Evolutionary conservation across 148 eudicot species (phyloP).

Genomic region (Spergularia marina): DNA sequence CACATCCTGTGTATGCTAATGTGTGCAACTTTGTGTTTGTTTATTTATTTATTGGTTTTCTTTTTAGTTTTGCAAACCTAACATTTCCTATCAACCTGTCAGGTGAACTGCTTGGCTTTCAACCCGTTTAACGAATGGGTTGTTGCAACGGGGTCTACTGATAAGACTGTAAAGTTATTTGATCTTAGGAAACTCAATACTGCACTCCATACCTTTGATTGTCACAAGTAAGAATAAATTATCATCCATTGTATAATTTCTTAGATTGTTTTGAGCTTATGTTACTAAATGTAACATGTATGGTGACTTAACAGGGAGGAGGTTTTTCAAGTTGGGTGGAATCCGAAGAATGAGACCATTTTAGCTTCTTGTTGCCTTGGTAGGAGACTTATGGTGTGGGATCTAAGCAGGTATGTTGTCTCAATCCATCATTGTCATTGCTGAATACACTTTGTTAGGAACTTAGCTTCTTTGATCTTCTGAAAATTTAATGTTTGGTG

Average conservation of each 20-base stretch:
- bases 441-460: background rate
- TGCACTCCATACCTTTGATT: slow-evolving; percentile 70
- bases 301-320: slow-evolving; percentile 58
- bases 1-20: background rate
- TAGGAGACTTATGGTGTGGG: slow-evolving; percentile 94
- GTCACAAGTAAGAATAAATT: slow-evolving; percentile 62
- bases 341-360: slow-evolving; percentile 80
- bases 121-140: slow-evolving; percentile 83
- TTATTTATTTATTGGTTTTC: too few relatives aligned
- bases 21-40: background rate
- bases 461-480: background rate
- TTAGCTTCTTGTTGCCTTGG: slow-evolving; percentile 95
- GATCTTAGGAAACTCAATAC: slow-evolving; percentile 56
- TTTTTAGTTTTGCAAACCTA: background rate
- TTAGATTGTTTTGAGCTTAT: background rate
- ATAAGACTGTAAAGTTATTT: slow-evolving; percentile 61
- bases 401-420: slow-evolving; percentile 81
- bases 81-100: slow-evolving; percentile 14
- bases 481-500: background rate
- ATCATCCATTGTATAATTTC: background rate
- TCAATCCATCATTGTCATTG: background rate
- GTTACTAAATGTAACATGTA: slow-evolving; percentile 7
- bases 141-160: slow-evolving; percentile 75
- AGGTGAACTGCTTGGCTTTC: slow-evolving; percentile 82
- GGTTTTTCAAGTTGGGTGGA: slow-evolving; percentile 96